Evolutionary conservation across 192 early-diverging fungal genomes (phyloP).

Genomic region (Entomortierella chlamydospora): DNA sequence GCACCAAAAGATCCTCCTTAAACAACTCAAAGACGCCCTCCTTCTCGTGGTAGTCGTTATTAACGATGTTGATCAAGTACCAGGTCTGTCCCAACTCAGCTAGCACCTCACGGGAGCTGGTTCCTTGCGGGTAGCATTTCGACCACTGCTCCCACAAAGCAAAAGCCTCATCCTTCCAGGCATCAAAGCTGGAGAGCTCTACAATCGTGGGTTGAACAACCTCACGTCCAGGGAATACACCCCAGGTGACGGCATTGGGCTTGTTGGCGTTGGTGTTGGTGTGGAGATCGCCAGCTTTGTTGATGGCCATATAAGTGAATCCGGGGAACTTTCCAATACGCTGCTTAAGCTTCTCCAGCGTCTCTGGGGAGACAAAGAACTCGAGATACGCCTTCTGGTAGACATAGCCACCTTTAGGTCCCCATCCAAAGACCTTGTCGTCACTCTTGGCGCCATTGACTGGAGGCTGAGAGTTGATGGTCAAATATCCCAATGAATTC

Average conservation of each 20-base stretch:
- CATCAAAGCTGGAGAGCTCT: constrained; percentile 86
- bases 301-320: constrained; percentile 92
- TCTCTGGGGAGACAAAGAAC: constrained; percentile 88
- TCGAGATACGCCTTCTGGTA: constrained; percentile 97
- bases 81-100: constrained; percentile 73
- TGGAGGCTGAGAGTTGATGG: constrained; percentile 96
- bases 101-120: constrained; percentile 61
- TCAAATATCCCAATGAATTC: constrained; percentile 89
- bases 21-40: constrained; percentile 78
- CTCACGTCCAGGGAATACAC: constrained; percentile 97
- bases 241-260: constrained; percentile 98
- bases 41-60: constrained; percentile 89
- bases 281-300: constrained; percentile 85
- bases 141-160: constrained; percentile 94
- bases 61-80: constrained; percentile 94
- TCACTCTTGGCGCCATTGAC: constrained; percentile 88
- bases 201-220: constrained; percentile 97
- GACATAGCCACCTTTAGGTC: constrained; percentile 94
- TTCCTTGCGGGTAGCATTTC: constrained; percentile 67
- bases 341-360: constrained; percentile 71
- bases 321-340: constrained; percentile 67
- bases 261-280: constrained; percentile 86
- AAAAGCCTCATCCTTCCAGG: constrained; percentile 98
- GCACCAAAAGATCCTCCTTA: constrained; percentile 36
- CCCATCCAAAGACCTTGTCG: constrained; percentile 91